Evolutionary conservation across 257 asterid species (phyloP), one percentile per base, ranked within the genome.

Genomic region (Capsicum chinense): DNA sequence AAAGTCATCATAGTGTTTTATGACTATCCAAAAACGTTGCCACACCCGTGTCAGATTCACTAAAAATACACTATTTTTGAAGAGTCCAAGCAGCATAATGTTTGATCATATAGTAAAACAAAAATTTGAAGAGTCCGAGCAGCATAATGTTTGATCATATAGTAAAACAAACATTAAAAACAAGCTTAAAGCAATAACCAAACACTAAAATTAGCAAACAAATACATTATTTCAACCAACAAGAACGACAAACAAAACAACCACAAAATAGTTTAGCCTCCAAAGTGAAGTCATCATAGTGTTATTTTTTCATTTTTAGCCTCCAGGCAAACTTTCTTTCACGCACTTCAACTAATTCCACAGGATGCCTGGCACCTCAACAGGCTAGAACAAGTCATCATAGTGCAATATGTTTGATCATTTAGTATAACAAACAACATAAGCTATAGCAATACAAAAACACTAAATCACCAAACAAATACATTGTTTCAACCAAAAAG

Each of bases 381-480:
- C 33, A 26, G 33, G 33, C 33, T 26, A 26, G 33, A 26, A 26
- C 33, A 26, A 26, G 33, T 26, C 33, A 26, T 26, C 33, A 26
- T 26, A 66, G 73, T 66, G 47, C 6, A 33, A 66, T 33, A 66
- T 33, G 47, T 12, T 50, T 66, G 73, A 66, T 33, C 73, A 66
- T 33, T 33, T 33, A 33, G 73, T 26, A 66, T 13, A 64, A 26
- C 33, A 26, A 26, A 26, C 33, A 26, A 26, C 33, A 26, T 26
- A 26, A 26, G 33, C 33, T 74, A 74, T 50, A 50, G 47, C 81
- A 50, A 33, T 50, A 74, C 35, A 50, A 48, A 74, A 50, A 74
- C 47, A 76, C 81, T 76, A 76, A 52, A 74, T 76, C 26, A 76
- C 47, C 81, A 76, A 76, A 76, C n/a, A 21, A 21, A 76, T 16